Evolutionary conservation across 805 yeast species (phyloP).

Genomic region (Komagataella kurtzmanii): DNA sequence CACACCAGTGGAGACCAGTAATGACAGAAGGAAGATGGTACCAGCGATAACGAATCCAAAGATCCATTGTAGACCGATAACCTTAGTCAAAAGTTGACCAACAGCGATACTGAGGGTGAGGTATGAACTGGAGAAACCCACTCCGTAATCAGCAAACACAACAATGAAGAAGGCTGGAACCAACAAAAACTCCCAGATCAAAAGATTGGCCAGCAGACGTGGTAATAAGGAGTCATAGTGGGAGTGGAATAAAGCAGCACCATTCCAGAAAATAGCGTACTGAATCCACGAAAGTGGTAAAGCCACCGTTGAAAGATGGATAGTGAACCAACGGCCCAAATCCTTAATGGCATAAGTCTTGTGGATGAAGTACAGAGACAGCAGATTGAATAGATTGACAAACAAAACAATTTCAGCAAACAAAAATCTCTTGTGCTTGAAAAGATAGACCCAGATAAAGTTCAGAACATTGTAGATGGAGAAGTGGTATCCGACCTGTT

Average conservation of each 20-base stretch:
- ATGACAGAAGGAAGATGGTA: conserved; percentile 35
- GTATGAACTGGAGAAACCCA: conserved; percentile 45
- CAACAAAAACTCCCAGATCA: conserved; percentile 67
- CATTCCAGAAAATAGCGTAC: conserved; percentile 73
- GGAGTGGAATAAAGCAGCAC: conserved; percentile 61
- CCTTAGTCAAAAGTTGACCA: conserved; percentile 54
- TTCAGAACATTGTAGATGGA: conserved; percentile 44
- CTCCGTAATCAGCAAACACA: conserved; percentile 56
- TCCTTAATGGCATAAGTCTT: conserved; percentile 46
- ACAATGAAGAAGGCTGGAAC: conserved; percentile 47
- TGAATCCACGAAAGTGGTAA: conserved; percentile 66
- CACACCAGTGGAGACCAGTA: conserved; percentile 30
- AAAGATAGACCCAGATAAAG: conserved; percentile 51
- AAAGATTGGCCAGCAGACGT: conserved; percentile 55
- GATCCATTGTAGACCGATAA: conserved; percentile 76
- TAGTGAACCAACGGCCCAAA: conserved; percentile 33
- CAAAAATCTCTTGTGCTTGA: conserved; percentile 45
- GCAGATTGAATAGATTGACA: conserved; percentile 45
- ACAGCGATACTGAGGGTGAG: conserved; percentile 55
- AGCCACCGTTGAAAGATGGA: conserved; percentile 57
- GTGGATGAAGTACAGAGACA: conserved; percentile 41
- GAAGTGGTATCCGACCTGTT: conserved; percentile 46
- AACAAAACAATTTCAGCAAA: conserved; percentile 44
- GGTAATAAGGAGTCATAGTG: conserved; percentile 38
- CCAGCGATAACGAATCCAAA: conserved; percentile 62